phyloP scores from a whole-genome alignment of 768 basidiomycete species.

The Tulasnella sp. region DNA sequence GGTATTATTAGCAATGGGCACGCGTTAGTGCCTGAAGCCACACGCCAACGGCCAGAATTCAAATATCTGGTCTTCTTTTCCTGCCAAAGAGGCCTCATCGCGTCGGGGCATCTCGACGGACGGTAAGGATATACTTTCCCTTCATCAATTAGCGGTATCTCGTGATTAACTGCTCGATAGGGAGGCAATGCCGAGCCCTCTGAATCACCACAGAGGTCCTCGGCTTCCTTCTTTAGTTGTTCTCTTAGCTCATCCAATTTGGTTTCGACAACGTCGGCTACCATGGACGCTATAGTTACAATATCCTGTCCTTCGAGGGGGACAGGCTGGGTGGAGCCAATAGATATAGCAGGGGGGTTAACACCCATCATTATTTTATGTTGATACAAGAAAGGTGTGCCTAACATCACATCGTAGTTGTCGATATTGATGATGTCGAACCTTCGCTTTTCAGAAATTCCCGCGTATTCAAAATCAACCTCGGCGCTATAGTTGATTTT shows the following conservation, averaged over 20 bases:
- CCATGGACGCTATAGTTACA: slow-evolving; percentile 3
- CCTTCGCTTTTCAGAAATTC: slow-evolving; percentile 22
- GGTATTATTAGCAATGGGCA: not conserved
- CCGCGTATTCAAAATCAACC: slow-evolving; percentile 27
- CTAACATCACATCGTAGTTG: slow-evolving; percentile 31
- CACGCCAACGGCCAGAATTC: slow-evolving; percentile 3
- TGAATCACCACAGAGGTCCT: slow-evolving; percentile 11
- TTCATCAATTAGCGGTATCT: slow-evolving; percentile 17
- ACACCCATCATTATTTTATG: slow-evolving; percentile 10
- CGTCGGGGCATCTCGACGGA: slow-evolving; percentile 13
- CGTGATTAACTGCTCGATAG: slow-evolving; percentile 13
- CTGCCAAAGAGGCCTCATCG: slow-evolving; percentile 3
- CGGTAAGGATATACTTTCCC: slow-evolving; percentile 4
- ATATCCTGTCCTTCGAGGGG: not conserved
- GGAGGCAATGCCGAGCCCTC: slow-evolving; percentile 11
- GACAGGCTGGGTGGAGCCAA: not conserved
- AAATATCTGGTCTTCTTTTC: slow-evolving; percentile 6
- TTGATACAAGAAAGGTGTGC: slow-evolving; percentile 17
- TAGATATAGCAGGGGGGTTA: slow-evolving; percentile 1
- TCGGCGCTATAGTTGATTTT: slow-evolving; percentile 26
- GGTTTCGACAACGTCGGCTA: slow-evolving; percentile 5
- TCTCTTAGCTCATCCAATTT: slow-evolving; percentile 8
- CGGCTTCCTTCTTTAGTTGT: slow-evolving; percentile 7
- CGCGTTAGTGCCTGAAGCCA: slow-evolving; percentile 8
- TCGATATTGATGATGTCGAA: slow-evolving; percentile 32